Conservation (phyloP, 768 basidiomycete genomes). For the Porpolomopsis calyptriformis region DNA sequence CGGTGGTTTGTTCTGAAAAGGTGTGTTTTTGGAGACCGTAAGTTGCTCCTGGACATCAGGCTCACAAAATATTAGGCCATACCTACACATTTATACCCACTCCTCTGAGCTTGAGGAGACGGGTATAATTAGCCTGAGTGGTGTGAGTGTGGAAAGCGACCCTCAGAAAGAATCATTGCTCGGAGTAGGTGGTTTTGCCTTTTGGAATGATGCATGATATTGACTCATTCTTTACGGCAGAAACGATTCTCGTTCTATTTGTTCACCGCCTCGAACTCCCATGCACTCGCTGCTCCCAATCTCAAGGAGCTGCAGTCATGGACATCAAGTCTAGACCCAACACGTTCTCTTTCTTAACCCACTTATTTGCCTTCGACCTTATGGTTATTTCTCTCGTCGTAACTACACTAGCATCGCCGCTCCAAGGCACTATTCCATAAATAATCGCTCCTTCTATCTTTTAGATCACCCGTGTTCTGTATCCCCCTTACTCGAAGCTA, state of each 20-base stretch:
- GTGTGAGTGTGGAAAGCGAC: conserved; percentile 78
- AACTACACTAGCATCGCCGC: background rate
- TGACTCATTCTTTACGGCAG: conserved; percentile 27
- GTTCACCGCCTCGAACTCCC: conserved; percentile 86
- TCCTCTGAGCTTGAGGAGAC: conserved; percentile 79
- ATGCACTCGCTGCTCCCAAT: conserved; percentile 75
- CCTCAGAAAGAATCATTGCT: conserved; percentile 80
- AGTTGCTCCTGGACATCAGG: conserved; percentile 1
- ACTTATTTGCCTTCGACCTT: no score
- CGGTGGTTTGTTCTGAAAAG: conserved; percentile 82
- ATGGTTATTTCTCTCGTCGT: background rate
- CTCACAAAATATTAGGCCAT: conserved; percentile 51
- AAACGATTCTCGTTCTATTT: conserved; percentile 82
- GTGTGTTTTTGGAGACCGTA: conserved; percentile 29
- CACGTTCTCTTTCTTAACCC: conserved; percentile 39
- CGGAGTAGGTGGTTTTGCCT: conserved; percentile 46
- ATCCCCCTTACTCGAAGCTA: no score
- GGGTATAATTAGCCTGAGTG: conserved; percentile 70
- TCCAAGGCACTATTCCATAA: background rate
- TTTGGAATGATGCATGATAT: conserved; percentile 3
- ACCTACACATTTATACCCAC: conserved; percentile 78
- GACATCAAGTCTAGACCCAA: conserved; percentile 78
- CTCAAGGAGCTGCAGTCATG: conserved; percentile 78
- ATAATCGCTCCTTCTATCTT: no score
- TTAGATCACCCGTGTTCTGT: no score